Base-by-base conservation (phyloP, 2,329 filamentous ascomycete genomes). In the Bertia moriformis region DNA sequence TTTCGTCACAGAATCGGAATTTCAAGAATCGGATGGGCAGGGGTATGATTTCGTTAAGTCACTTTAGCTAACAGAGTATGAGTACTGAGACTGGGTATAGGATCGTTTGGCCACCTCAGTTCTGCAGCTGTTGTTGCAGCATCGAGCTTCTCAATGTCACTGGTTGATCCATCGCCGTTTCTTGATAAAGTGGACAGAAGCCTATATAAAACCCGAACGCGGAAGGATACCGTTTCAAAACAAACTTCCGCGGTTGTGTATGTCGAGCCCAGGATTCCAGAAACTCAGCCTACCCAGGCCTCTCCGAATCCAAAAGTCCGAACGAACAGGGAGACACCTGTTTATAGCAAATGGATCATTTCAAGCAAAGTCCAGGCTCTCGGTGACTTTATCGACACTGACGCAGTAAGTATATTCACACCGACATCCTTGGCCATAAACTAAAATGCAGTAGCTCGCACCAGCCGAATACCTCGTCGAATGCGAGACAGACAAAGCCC, bases 71-170 rank as follows among this genome's bases (percentile, higher is more conserved):
- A 29, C 10, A n/a, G 24, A 29, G n/a, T 29, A 29, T n/a, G 24
- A n/a, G n/a, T n/a, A n/a, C n/a, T n/a, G n/a, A 10, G 7, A 27
- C 22, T 27, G 7, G 22, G 7, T 27, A 7, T 35, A 61, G 58
- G 59, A 1, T 55, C 61, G 0, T 55, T 69, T 43, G 65, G 63
- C 1, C 58, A 63, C 42, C 47, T 69, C 18, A 53, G 56, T 1
- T 65, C 62, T 1, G 63, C 65, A 3, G 62, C 59, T 4, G 61
- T 61, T 1, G 64, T 67, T 1, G 63, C 65, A 3, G 63, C 63
- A 3, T 64, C 60, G 0, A 61, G 56, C 1, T 68, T 67, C 40
- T 46, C 50, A 3, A 66, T 67, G 63, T 53, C 48, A 27, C 47
- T 65, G 4, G 57, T 53, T 1, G 56, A 63, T 39, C 62, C 63